Evolutionary conservation across 2,329 filamentous ascomycete genomes (phyloP).

Genomic region (Cladobotryum protrusum): DNA sequence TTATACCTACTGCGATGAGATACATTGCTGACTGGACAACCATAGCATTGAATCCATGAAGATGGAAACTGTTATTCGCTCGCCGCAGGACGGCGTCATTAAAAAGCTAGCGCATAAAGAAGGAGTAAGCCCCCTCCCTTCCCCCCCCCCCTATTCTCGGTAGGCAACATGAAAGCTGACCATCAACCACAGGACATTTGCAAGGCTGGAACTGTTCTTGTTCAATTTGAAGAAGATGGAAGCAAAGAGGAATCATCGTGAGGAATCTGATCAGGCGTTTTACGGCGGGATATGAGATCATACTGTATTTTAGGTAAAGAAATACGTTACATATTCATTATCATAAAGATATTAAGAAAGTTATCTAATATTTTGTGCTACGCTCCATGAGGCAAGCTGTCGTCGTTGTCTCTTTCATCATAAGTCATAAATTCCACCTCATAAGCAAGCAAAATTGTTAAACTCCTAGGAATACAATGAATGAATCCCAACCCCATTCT

Average conservation of each 20-base stretch:
- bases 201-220: constrained; percentile 68
- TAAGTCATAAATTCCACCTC: too few species aligned
- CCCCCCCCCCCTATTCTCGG: not conserved
- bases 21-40: constrained; percentile 26
- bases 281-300: constrained; percentile 6
- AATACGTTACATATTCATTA: constrained; percentile 3
- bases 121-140: constrained; percentile 49
- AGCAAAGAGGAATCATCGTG: constrained; percentile 21
- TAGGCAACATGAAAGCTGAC: not conserved
- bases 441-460: too few species aligned
- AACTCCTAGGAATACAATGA: too few species aligned
- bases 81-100: constrained; percentile 65
- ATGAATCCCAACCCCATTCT: not conserved
- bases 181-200: constrained; percentile 57
- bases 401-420: too few species aligned
- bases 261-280: constrained; percentile 14
- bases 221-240: constrained; percentile 59
- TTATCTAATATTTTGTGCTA: too few species aligned
- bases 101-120: constrained; percentile 68
- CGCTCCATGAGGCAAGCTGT: too few species aligned
- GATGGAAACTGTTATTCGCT: constrained; percentile 80
- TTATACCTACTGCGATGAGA: not conserved
- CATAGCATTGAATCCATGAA: constrained; percentile 74
- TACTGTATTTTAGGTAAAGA: constrained; percentile 3
- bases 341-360: not conserved